Evolutionary conservation across 495 filamentous ascomycete species (phyloP), one percentile per base, ranked within the genome.

Genomic region (Bombardia bombarda): DNA sequence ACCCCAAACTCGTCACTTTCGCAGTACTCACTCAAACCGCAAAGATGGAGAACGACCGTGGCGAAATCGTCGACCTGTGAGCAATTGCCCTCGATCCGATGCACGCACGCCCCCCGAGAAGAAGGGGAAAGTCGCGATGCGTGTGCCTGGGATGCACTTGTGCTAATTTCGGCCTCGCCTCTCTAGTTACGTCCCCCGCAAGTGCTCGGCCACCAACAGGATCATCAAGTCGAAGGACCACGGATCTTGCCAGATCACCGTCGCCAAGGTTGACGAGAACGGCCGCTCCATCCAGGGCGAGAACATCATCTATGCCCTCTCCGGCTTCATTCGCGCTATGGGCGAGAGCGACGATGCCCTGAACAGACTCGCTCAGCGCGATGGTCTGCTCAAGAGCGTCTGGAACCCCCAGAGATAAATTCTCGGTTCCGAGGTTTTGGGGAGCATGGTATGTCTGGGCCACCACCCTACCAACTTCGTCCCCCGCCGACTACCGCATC

Each of bases 181-280:
- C 13, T 57, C 49, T 65, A 95, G 88, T 69, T 97, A 96, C 79
- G 88, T 96, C 77, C 90, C 93, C 69, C 88, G 92, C 79, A 99
- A 90, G 80, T 90, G 87, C 84, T 84, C 78, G 68, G 87, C 86
- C 60, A 90, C 86, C 69, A 86, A 86, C 83, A 82, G 86, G 71
- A 95, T 97, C 80, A 95, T 97, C 82, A 95, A 95, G 78, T 86
- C 92, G 75, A 95, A 96, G 74, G 92, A 93, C 73, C 87, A 93
- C 77, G 87, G 85, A 56, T 89, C 84, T 42, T 90, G 89, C 56
- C 85, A 95, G 75, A 84, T 94, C 67, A 83, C 83, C 55, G 75
- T 92, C 62, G 86, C 82, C 65, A 92, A 92, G 73, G 87, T 98
- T 55, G 92, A 96, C 70, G 92, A 99, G 79, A 90, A 86, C 73